Evolutionary conservation across 169 alveolate species (phyloP).

Genomic region (Cyclospora cayetanensis): DNA sequence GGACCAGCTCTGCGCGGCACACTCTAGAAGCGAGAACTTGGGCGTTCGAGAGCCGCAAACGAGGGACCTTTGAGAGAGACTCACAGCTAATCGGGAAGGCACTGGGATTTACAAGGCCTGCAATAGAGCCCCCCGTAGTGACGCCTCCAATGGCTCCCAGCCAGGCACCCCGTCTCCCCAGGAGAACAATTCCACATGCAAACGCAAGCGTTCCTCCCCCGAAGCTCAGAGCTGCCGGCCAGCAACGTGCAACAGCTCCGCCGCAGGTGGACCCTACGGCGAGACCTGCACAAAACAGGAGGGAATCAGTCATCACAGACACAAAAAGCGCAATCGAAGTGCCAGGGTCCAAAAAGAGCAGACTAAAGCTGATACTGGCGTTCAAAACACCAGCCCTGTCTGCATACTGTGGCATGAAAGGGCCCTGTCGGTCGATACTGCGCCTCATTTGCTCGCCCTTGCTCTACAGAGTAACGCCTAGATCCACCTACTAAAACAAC

Average conservation of each 20-base stretch:
- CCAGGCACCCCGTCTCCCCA: constrained; percentile 44
- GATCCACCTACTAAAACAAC: too few species aligned
- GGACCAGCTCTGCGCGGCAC: neutral
- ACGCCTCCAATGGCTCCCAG: constrained; percentile 42
- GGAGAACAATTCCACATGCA: neutral
- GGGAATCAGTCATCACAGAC: too few species aligned
- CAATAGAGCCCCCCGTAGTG: constrained; percentile 12
- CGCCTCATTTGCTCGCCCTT: too few species aligned
- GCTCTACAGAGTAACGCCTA: too few species aligned
- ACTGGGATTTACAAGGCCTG: neutral
- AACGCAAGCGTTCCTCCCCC: constrained; percentile 48
- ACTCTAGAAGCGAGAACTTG: neutral
- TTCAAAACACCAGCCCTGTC: too few species aligned
- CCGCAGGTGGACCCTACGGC: neutral
- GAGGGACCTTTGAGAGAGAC: neutral
- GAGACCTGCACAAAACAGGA: neutral
- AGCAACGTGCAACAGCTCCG: constrained; percentile 19
- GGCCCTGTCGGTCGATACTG: too few species aligned
- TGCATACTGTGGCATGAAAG: too few species aligned
- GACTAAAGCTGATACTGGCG: too few species aligned
- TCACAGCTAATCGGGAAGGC: neutral
- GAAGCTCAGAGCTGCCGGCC: constrained; percentile 27
- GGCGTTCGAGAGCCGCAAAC: neutral
- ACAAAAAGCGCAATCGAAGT: too few species aligned
- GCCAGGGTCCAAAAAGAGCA: too few species aligned